Evolutionary conservation across 1,284 basidiomycete species (phyloP).

Genomic region (Sporisorium graminicola): DNA sequence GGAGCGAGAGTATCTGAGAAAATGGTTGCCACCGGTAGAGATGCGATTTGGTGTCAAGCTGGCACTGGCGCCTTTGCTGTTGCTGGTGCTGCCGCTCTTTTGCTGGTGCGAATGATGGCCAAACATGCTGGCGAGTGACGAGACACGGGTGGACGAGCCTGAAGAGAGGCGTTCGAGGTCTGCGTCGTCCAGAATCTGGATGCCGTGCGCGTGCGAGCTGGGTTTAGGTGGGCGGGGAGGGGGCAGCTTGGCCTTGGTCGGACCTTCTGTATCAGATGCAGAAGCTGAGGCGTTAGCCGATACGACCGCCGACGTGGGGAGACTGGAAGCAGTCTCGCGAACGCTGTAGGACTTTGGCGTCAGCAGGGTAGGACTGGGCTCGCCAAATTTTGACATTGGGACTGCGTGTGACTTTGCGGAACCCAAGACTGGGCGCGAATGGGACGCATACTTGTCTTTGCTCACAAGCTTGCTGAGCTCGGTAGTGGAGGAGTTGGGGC

Average conservation of each 20-base stretch:
- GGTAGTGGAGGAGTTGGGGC: conserved; percentile 27
- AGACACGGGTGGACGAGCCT: conserved; percentile 29
- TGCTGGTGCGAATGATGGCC: conserved; percentile 13
- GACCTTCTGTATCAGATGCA: conserved; percentile 34
- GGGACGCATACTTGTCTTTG: conserved; percentile 17
- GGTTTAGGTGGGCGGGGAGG: conserved; percentile 47
- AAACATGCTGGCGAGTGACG: conserved; percentile 40
- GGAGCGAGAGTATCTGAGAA: conserved; percentile 47
- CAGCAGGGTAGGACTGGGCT: conserved; percentile 14
- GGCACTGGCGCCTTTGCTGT: not conserved
- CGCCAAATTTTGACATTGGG: conserved; percentile 31
- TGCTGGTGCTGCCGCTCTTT: conserved; percentile 4
- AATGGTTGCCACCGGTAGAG: conserved; percentile 23
- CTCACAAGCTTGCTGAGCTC: conserved; percentile 13
- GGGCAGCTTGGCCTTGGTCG: conserved; percentile 21
- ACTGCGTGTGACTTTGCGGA: conserved; percentile 8
- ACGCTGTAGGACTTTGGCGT: conserved; percentile 10
- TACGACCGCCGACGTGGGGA: conserved; percentile 19
- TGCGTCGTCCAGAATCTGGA: conserved; percentile 43
- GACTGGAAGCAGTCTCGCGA: conserved; percentile 15
- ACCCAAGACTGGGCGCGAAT: conserved; percentile 15
- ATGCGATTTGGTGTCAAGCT: conserved; percentile 23
- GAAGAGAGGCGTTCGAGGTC: conserved; percentile 42
- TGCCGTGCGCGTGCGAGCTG: conserved; percentile 15
- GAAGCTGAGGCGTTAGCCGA: conserved; percentile 38